Percentiles rank a stretch among this genome's conserved stretches.
Conservation (phyloP, 2,329 filamentous ascomycete genomes). For the Ophiostoma sp. region DNA sequence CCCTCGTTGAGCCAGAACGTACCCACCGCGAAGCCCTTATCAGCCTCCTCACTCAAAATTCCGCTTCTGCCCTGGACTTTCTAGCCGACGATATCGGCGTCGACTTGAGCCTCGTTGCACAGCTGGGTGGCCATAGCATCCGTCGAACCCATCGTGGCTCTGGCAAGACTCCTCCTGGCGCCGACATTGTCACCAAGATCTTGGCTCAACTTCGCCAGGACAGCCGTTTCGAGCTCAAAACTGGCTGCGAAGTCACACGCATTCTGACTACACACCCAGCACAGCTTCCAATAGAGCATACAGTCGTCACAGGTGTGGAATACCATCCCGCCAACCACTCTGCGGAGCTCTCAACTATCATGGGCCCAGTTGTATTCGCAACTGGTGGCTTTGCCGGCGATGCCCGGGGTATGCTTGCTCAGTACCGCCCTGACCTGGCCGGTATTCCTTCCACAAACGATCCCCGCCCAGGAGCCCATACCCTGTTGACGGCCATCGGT, state of each 20-base stretch:
- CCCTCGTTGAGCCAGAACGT: slow-evolving; percentile 26
- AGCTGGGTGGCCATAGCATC: slow-evolving; percentile 83
- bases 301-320: slow-evolving; percentile 69
- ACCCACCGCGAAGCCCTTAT: slow-evolving; percentile 55
- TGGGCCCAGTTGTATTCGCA: slow-evolving; percentile 87
- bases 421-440: slow-evolving; percentile 89
- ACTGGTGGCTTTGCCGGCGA: slow-evolving; percentile 97
- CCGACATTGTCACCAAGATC: slow-evolving; percentile 96
- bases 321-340: slow-evolving; percentile 68
- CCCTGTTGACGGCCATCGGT: slow-evolving; percentile 66
- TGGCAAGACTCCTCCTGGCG: slow-evolving; percentile 98
- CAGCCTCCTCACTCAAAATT: slow-evolving; percentile 98
- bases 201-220: slow-evolving; percentile 46
- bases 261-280: slow-evolving; percentile 35
- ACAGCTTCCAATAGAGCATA: slow-evolving; percentile 18
- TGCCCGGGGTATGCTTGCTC: slow-evolving; percentile 85
- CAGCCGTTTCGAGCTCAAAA: slow-evolving; percentile 45
- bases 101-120: slow-evolving; percentile 92
- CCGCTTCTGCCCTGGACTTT: slow-evolving; percentile 93
- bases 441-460: slow-evolving; percentile 84
- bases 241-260: slow-evolving; percentile 47
- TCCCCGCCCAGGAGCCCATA: slow-evolving; percentile 59
- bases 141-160: slow-evolving; percentile 97
- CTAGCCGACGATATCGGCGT: slow-evolving; percentile 97
- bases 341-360: slow-evolving; percentile 57